phyloP scores from a whole-genome alignment of 306 rosid species.

The Mimosa pudica region DNA sequence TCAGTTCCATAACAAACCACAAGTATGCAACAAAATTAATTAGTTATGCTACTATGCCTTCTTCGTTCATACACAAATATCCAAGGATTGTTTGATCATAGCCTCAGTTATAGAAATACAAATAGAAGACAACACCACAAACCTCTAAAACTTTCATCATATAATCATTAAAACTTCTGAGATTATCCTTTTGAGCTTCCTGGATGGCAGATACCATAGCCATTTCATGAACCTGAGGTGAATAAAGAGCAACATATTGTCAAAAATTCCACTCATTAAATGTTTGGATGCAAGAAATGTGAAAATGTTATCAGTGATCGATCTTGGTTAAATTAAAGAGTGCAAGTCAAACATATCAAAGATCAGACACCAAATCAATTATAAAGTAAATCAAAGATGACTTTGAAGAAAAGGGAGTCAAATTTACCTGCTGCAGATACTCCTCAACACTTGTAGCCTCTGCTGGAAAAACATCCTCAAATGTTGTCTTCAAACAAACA shows the following conservation, averaged over 20 bases:
- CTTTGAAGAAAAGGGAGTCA: constrained; percentile 21
- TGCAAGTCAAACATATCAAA: not conserved
- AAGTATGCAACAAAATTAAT: not conserved
- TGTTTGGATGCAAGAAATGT: not conserved
- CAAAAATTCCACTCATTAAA: constrained; percentile 26
- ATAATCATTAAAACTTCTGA: constrained; percentile 86
- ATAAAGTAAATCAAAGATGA: constrained; percentile 12
- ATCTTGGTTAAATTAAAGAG: not conserved
- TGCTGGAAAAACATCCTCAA: constrained; percentile 97
- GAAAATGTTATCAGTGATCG: not conserved
- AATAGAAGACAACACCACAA: constrained; percentile 25
- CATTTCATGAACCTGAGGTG: constrained; percentile 89
- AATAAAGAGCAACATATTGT: constrained; percentile 29
- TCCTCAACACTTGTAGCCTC: constrained; percentile 98
- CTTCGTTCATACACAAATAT: not conserved
- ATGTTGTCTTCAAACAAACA: constrained; percentile 71
- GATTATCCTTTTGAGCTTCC: constrained; percentile 97
- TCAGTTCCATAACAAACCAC: constrained; percentile 6
- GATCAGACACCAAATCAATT: not conserved
- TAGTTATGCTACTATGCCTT: not conserved
- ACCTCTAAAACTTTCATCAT: constrained; percentile 98
- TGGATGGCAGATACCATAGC: constrained; percentile 96
- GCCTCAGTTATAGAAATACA: not conserved
- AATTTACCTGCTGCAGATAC: constrained; percentile 92
- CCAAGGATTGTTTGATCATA: not conserved